Conservation (phyloP, 208 protist species). For the Leishmania aethiopica region DNA sequence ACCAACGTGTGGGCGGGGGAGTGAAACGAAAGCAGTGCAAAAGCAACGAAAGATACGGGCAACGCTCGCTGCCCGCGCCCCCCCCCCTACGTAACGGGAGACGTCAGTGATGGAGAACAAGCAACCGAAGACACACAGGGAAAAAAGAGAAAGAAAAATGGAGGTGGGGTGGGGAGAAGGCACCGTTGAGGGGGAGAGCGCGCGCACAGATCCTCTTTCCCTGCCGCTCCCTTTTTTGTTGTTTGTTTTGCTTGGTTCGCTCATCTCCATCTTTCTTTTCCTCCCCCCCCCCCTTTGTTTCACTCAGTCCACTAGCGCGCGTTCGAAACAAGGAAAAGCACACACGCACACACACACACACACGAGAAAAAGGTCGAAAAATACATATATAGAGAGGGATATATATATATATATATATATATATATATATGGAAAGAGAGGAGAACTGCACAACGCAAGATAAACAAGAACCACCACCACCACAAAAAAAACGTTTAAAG, state of each 20-base stretch:
- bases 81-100: not conserved
- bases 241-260: too few relatives aligned
- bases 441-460: too few relatives aligned
- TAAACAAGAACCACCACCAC: too few relatives aligned
- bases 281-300: too few relatives aligned
- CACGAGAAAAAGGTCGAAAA: not conserved
- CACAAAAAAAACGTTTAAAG: too few relatives aligned
- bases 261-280: too few relatives aligned
- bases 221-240: not conserved
- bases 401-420: not conserved
- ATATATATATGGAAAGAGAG: too few relatives aligned
- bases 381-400: not conserved
- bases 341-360: not conserved
- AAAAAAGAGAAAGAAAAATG: not conserved
- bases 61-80: not conserved
- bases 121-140: not conserved
- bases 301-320: not conserved
- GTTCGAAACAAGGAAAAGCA: not conserved
- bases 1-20: not conserved
- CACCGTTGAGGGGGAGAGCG: not conserved
- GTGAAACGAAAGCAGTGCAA: not conserved
- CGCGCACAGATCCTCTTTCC: not conserved
- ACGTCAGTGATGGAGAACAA: not conserved
- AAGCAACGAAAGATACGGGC: not conserved
- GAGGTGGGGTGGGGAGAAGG: not conserved